These are phyloP conservation scores for Pythium rhizo-oryzae DNA, from an alignment of 352 stramenopile genomes.

Conservation along the genomic window DNA sequence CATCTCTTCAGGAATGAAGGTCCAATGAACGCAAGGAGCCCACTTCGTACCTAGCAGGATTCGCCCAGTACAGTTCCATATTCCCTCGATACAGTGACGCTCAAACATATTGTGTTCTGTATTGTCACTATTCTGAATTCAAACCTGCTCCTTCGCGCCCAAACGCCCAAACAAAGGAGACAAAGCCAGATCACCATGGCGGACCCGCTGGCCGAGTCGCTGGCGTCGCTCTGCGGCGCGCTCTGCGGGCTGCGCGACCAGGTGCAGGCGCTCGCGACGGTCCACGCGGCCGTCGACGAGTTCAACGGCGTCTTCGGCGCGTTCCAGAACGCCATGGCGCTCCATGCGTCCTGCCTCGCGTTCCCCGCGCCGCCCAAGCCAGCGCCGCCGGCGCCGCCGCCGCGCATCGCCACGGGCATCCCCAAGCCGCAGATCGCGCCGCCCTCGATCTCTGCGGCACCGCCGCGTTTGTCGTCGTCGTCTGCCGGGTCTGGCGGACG, in stretches of 20 bases:
- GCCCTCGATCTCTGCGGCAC: not conserved
- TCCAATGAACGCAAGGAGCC: no score
- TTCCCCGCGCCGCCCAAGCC: conserved; percentile 44
- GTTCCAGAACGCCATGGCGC: conserved; percentile 76
- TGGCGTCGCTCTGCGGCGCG: conserved; percentile 62
- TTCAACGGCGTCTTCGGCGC: conserved; percentile 60
- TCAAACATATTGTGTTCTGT: not conserved
- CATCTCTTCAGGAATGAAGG: not conserved
- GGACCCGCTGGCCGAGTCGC: conserved; percentile 49
- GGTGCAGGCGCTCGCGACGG: conserved; percentile 58
- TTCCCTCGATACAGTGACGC: conserved; percentile 18
- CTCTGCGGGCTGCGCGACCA: conserved; percentile 70
- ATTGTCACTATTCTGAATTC: conserved; percentile 27
- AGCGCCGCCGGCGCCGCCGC: conserved; percentile 7
- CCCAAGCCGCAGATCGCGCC: conserved; percentile 36
- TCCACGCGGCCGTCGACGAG: conserved; percentile 63
- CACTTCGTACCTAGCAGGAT: conserved; percentile 5
- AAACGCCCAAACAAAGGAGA: not conserved
- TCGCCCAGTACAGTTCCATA: not conserved
- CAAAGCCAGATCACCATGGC: conserved; percentile 14
- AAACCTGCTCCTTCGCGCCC: conserved; percentile 4
- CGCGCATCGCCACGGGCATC: conserved; percentile 40
- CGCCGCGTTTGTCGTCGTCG: not conserved
- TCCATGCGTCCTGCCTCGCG: conserved; percentile 75
- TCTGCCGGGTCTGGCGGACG: conserved; percentile 10